These are phyloP conservation scores for Ceratobasidium sp. DNA, from an alignment of 1,284 basidiomycete species.

Conservation along the genomic window DNA sequence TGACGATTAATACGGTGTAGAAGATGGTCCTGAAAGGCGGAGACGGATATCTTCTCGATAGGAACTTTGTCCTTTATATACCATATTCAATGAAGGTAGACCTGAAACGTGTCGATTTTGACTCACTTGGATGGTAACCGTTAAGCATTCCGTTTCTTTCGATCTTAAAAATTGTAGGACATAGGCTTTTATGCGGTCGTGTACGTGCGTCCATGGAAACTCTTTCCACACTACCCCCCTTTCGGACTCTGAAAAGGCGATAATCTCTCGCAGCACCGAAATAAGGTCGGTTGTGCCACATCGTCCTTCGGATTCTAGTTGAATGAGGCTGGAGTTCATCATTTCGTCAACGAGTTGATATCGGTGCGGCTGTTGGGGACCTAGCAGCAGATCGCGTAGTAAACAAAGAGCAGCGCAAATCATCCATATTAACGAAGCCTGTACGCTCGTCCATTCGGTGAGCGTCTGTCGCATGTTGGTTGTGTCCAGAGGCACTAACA, in stretches of 20 bases:
- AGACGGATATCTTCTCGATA: background rate
- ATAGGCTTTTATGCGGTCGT: background rate
- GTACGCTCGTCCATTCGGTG: background rate
- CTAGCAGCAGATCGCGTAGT: background rate
- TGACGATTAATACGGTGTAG: slow-evolving; percentile 1
- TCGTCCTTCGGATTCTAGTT: background rate
- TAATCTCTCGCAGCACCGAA: background rate
- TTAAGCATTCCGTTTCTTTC: background rate
- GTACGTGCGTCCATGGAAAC: slow-evolving; percentile 1
- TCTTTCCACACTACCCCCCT: background rate
- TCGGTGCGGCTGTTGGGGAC: background rate
- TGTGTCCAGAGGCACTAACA: no score
- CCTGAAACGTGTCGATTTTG: no score
- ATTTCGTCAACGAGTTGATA: background rate
- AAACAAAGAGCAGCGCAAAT: background rate
- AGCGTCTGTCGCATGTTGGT: background rate
- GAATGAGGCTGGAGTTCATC: background rate
- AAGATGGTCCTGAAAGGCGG: background rate
- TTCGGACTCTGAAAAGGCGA: background rate
- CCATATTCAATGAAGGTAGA: background rate
- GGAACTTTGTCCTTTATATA: background rate
- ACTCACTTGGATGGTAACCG: background rate
- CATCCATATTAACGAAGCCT: background rate
- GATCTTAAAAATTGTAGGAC: background rate
- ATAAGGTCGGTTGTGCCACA: no score